Base-by-base conservation (phyloP, 306 rosid genomes). In the Quercus rubra region DNA sequence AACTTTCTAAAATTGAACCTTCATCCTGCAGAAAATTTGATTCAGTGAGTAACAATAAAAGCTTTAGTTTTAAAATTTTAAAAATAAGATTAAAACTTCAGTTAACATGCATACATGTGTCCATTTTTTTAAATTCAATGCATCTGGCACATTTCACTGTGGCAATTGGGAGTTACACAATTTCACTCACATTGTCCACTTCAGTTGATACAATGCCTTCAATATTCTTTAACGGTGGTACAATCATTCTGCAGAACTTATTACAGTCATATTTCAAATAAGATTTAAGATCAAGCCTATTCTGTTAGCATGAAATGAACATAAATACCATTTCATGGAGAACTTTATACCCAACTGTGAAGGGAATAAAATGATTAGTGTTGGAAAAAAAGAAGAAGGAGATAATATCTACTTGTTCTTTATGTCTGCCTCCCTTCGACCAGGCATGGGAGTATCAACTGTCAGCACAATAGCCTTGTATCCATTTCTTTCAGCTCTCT, bases 391-490 rank as follows among this genome's bases (percentile, higher is more conserved):
- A 43, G 3, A 11, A 49, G 49, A 33, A 71, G 57, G 63, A 11
- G 2, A 71, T 8, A 1, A 71, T 13, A 51, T 55, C 21, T 74
- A 91, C 92, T 81, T 87, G 77, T 88, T 90, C 80, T 83, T 86
- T 75, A 85, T 90, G 85, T 88, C 94, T 67, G 90, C 92, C 77
- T 90, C 94, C 77, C 92, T 88, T 78, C 91, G 76, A 72, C 94
- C 94, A 56, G 78, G 82, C 66, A 82, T 75, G 5, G 92, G 92
- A 71, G 70, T 63, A 78, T 90, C 94, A 74, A 56, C 89, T 19
- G 94, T 90, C 76, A 90, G 68, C 61, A 90, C 89, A 79, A 90
- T 76, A 52, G 89, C 94, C 71, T 87, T 90, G 77, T 79, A 88
- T 81, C 92, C 91, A 52, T 38, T 74, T 78, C 75, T 87, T 79